Evolutionary conservation across 2,329 filamentous ascomycete genomes (phyloP), one percentile per base, ranked within the genome.

Genomic region (Beauveria caledonica): DNA sequence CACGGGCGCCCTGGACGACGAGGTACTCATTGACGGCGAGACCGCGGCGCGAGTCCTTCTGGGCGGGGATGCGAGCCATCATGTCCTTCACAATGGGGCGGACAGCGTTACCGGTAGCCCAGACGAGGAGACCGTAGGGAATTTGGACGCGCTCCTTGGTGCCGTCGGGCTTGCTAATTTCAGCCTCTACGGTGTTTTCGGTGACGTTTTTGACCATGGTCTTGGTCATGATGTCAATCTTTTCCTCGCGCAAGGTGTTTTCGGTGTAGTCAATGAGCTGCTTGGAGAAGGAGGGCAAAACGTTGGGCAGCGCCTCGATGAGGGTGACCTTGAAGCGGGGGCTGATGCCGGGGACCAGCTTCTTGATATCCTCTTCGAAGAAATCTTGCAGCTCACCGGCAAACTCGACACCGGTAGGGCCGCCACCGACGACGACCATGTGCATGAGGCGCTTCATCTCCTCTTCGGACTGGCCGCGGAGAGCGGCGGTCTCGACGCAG

Each of bases 181-280:
- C 90, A 65, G 93, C 94, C 79, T 97, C 91, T 70, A 99, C 93
- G 71, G 85, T 87, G 77, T 89, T 95, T 69, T 94, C 88, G 36
- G 91, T 96, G 62, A 99, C 94, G 64, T 89, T 92, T 84, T 97
- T 97, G 74, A 99, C 94, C 87, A 96, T 95, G 66, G 94, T 97
- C 85, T 97, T 97, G 69, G 94, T 96, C 76, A 90, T 89, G 78
- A 99, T 96, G 68, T 90, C 87, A 72, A 99, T 99, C 72, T 92
- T 92, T 78, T 99, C 94, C 80, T 99, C 94, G 78, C 96, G 94
- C 81, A 99, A 95, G 51, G 93, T 97, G 77, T 92, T 93, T 79
- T 99, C 94, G 68, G 94, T 99, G 82, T 99, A 99, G 71, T 99
- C 94, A 72, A 99, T 97, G 71, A 99, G 82, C 77, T 96, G 92